These are phyloP conservation scores for Ramaria rubella DNA, from an alignment of 768 basidiomycete species.

Conservation along the genomic window DNA sequence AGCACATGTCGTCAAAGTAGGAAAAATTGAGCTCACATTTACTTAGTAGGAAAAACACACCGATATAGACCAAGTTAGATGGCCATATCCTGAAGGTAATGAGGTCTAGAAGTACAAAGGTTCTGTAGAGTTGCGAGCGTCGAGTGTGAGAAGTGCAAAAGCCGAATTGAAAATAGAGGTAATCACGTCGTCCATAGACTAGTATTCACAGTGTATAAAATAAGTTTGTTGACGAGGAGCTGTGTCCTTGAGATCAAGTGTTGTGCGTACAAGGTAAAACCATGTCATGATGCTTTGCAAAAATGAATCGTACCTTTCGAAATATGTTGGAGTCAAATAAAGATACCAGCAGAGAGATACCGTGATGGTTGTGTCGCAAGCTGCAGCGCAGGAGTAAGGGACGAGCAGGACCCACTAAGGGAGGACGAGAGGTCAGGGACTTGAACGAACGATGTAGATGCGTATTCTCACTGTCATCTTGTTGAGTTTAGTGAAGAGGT, in stretches of 20 bases:
- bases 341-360: conserved; percentile 6
- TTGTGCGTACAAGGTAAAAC: not conserved
- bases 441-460: not conserved
- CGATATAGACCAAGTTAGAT: too few species aligned
- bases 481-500: not conserved
- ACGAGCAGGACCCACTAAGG: conserved; percentile 3
- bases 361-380: conserved; percentile 3
- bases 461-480: not conserved
- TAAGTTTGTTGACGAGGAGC: conserved; percentile 4
- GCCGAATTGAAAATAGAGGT: not conserved
- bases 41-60: too few species aligned
- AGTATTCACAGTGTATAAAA: conserved; percentile 2
- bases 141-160: not conserved
- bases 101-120: not conserved
- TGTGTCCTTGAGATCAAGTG: not conserved
- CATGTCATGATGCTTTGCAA: not conserved
- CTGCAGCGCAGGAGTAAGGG: not conserved
- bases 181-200: not conserved
- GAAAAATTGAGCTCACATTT: too few species aligned
- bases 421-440: not conserved
- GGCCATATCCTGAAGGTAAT: too few species aligned
- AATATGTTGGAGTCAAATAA: not conserved
- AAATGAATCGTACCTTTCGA: not conserved
- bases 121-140: not conserved
- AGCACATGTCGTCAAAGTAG: too few species aligned